Evolutionary conservation across 2,329 filamentous ascomycete genomes (phyloP), one percentile per base, ranked within the genome.

Genomic region (Colletotrichum trifolii): DNA sequence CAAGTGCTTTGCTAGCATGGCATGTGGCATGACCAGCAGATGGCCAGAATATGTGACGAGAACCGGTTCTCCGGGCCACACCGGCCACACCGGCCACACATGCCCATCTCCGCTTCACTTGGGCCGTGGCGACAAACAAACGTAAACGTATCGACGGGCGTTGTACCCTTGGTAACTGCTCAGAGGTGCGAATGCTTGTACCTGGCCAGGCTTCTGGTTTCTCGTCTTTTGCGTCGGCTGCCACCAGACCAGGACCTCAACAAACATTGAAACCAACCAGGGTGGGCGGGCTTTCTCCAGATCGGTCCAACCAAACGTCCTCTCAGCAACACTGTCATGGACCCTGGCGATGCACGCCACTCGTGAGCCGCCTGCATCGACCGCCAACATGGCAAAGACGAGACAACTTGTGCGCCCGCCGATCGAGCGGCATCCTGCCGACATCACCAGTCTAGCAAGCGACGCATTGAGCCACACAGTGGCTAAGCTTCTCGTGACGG

Each of bases 11-110:
- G 46, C 10, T 11, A 8, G 42, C 42, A 48, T 12, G 25, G 25
- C 25, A 25, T 25, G 4, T 25, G 25, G 25, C 25, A 25, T 25
- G n/a, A 35, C 46, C 46, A 33, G 8, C 17, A 15, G 17, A 8
- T 2, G 15, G 17, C 33, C 10, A 17, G n/a, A 25, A 25, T 35
- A 52, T 60, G 56, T 60, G 56, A 54, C 61, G 39, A 49, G 61
- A 60, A 49, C 61, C 56, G 56, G 48, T 50, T 64, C 38, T 43
- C 45, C 33, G 50, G 56, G 45, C 50, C 45, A 35, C 25, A 25
- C 3, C 3, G 25, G 25, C 25, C 25, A 25, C 25, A 25, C 25
- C 3, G 3, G 25, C 25, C 25, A 25, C 25, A 25, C 35, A 34
- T n/a, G n/a, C 40, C 48, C 25, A 13, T 15, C 43, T 46, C 43